Conservation (phyloP, 805 yeast species). For the Lachancea lanzarotensis region DNA sequence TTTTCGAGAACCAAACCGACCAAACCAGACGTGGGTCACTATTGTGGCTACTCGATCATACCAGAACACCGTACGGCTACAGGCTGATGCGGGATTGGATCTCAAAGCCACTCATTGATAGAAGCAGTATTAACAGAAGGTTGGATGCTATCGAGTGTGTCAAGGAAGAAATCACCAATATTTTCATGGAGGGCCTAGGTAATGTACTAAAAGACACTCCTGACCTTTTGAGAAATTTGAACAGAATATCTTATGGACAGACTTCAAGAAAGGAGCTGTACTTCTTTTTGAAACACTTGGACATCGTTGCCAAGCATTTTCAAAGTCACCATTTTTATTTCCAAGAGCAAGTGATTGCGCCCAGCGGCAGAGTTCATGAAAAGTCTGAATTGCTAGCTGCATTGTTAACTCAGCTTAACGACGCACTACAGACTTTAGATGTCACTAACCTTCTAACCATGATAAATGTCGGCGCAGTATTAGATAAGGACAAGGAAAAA, state of each 20-base stretch:
- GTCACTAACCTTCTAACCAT: constrained; percentile 37
- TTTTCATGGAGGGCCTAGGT: constrained; percentile 35
- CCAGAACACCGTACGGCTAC: constrained; percentile 71
- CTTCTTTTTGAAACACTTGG: constrained; percentile 42
- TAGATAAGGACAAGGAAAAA: constrained; percentile 41
- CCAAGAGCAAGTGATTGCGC: constrained; percentile 19
- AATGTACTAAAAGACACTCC: constrained; percentile 34
- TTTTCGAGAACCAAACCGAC: constrained; percentile 61
- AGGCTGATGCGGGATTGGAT: constrained; percentile 69
- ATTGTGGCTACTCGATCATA: constrained; percentile 73
- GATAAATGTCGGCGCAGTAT: constrained; percentile 50
- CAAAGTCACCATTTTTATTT: constrained; percentile 27
- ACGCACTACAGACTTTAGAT: constrained; percentile 27
- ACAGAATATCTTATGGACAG: constrained; percentile 53
- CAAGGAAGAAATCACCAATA: constrained; percentile 32
- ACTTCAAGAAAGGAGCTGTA: constrained; percentile 57
- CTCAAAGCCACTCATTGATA: constrained; percentile 56
- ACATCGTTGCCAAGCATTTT: constrained; percentile 33
- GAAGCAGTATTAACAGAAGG: constrained; percentile 51
- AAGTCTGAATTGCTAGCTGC: constrained; percentile 34
- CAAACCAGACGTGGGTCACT: constrained; percentile 57
- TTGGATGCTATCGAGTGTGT: constrained; percentile 53
- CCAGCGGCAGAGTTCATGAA: constrained; percentile 12
- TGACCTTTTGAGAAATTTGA: constrained; percentile 54
- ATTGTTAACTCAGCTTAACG: constrained; percentile 36